These are phyloP conservation scores for Allantophomopsis lycopodina DNA, from an alignment of 2,329 filamentous ascomycete species.

Conservation along the genomic window DNA sequence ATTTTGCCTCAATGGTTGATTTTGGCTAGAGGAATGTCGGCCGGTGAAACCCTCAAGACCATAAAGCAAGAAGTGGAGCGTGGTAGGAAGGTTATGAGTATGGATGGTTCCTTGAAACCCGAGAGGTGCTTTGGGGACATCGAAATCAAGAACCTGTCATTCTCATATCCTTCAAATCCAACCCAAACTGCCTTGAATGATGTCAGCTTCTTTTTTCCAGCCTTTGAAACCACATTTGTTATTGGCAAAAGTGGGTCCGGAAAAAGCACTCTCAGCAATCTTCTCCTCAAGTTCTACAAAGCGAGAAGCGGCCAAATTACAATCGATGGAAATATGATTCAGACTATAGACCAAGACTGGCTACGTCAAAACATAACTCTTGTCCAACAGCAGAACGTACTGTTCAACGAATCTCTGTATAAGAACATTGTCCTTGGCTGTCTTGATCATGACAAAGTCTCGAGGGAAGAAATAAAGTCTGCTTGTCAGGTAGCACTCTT, in stretches of 20 bases:
- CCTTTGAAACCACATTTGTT: slow-evolving; percentile 64
- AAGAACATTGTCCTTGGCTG: slow-evolving; percentile 68
- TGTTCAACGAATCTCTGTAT: slow-evolving; percentile 72
- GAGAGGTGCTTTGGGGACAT: slow-evolving; percentile 49
- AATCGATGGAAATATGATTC: slow-evolving; percentile 51
- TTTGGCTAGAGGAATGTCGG: slow-evolving; percentile 65
- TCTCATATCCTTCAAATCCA: slow-evolving; percentile 65
- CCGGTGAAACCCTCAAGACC: slow-evolving; percentile 46
- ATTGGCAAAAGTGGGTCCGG: slow-evolving; percentile 82
- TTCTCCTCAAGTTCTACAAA: slow-evolving; percentile 67
- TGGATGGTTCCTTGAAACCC: slow-evolving; percentile 20
- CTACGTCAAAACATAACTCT: slow-evolving; percentile 65
- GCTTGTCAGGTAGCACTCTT: slow-evolving; percentile 58
- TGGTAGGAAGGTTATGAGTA: slow-evolving; percentile 12
- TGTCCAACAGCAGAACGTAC: slow-evolving; percentile 66
- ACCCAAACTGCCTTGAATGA: slow-evolving; percentile 42
- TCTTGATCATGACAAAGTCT: slow-evolving; percentile 30
- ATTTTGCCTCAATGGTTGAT: slow-evolving; percentile 66
- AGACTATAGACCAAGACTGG: slow-evolving; percentile 54
- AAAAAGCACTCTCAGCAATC: slow-evolving; percentile 76
- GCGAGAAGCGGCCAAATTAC: slow-evolving; percentile 49
- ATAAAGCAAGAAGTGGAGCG: slow-evolving; percentile 23
- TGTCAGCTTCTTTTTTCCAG: slow-evolving; percentile 55
- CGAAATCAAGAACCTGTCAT: slow-evolving; percentile 57
- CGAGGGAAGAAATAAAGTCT: slow-evolving; percentile 37